Conservation (phyloP, 768 basidiomycete genomes). For the Mycena pura region DNA sequence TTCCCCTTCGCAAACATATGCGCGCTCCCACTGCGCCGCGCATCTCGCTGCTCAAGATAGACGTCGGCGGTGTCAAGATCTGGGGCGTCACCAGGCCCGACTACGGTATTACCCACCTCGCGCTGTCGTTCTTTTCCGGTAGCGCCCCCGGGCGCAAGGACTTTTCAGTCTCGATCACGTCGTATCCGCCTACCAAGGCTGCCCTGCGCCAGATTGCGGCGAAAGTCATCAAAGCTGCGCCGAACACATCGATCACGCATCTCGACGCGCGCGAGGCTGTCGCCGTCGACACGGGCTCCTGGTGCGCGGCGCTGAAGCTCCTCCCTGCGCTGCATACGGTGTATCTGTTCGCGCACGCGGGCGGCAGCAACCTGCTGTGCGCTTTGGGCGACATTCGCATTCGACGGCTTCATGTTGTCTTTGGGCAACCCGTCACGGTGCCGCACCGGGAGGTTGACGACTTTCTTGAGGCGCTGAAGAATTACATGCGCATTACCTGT, state of each 20-base stretch:
- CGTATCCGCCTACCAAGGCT: background rate
- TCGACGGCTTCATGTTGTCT: too few relatives aligned
- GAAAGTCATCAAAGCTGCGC: conserved; percentile 10
- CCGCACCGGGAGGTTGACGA: too few relatives aligned
- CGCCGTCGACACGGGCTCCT: background rate
- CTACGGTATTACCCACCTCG: background rate
- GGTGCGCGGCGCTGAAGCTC: background rate
- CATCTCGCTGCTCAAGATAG: background rate
- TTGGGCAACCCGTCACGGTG: too few relatives aligned
- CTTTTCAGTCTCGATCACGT: background rate
- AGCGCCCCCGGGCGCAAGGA: background rate
- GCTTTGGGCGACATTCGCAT: too few relatives aligned
- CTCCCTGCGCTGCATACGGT: conserved; percentile 4
- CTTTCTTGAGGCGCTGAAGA: too few relatives aligned
- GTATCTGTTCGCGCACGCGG: too few relatives aligned
- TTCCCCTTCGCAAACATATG: conserved; percentile 6
- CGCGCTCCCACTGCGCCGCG: background rate
- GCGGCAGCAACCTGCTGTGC: too few relatives aligned
- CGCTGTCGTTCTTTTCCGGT: background rate
- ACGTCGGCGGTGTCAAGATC: too few relatives aligned
- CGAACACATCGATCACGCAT: background rate
- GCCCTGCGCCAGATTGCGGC: conserved; percentile 9
- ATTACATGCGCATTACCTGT: too few relatives aligned
- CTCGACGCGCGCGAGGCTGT: background rate
- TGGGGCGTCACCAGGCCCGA: background rate